A percentile compares a stretch with the other conserved stretches of the same genome.
These are phyloP conservation scores for Colletotrichum destructivum DNA, from an alignment of 2,329 filamentous ascomycete species.

Conservation along the genomic window DNA sequence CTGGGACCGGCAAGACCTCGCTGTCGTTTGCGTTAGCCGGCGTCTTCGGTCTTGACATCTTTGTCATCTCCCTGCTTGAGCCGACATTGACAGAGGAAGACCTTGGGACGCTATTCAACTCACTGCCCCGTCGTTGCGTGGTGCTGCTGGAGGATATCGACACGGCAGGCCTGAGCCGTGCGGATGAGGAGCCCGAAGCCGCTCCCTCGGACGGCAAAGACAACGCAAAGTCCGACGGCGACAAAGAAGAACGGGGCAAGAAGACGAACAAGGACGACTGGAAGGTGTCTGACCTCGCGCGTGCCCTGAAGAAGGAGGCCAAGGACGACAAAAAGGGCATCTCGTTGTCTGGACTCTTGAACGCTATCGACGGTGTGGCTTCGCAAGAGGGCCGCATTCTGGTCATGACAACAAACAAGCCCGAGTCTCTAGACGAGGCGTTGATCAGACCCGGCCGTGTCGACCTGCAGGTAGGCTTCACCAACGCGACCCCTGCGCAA, in stretches of 20 bases:
- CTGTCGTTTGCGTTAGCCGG: constrained; percentile 77
- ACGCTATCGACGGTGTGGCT: constrained; percentile 87
- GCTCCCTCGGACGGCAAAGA: constrained; percentile 15
- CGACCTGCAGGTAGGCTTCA: constrained; percentile 45
- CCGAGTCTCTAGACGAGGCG: constrained; percentile 80
- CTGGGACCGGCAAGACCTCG: constrained; percentile 81
- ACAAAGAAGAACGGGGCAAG: constrained; percentile 44
- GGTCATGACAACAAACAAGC: constrained; percentile 87
- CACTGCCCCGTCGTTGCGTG: constrained; percentile 74
- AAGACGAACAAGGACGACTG: constrained; percentile 47
- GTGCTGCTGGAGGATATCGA: constrained; percentile 81
- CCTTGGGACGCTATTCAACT: constrained; percentile 71
- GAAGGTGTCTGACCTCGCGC: constrained; percentile 59
- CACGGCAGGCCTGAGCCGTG: constrained; percentile 70
- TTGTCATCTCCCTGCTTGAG: constrained; percentile 72
- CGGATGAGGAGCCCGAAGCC: constrained; percentile 48
- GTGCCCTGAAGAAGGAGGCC: constrained; percentile 57
- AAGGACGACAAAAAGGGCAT: constrained; percentile 67
- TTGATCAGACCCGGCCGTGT: constrained; percentile 75
- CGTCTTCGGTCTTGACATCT: constrained; percentile 77
- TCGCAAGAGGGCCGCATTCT: constrained; percentile 84
- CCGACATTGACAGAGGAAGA: constrained; percentile 74
- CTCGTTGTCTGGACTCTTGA: constrained; percentile 83
- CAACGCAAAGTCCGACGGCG: constrained; percentile 16
- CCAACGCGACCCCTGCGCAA: constrained; percentile 57